phyloP scores from a whole-genome alignment of 768 basidiomycete genomes.

The Scleroderma citrinum region DNA sequence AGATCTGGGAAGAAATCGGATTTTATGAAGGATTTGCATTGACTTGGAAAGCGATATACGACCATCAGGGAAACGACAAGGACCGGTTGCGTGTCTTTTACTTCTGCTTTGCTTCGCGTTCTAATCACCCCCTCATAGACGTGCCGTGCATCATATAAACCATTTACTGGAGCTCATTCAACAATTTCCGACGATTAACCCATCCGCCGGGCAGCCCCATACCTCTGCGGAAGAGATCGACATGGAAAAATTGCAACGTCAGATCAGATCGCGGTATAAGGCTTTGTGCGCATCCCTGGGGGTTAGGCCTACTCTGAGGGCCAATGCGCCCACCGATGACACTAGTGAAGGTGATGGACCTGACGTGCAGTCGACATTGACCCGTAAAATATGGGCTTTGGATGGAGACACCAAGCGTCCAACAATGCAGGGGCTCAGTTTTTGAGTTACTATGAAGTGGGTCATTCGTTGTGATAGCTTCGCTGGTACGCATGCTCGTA shows the following conservation, averaged over 20 bases:
- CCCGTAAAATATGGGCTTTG: constrained; percentile 7
- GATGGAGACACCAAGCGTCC: constrained; percentile 9
- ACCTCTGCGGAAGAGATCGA: constrained; percentile 47
- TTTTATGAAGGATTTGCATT: constrained; percentile 84
- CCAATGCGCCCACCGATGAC: constrained; percentile 7
- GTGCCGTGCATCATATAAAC: constrained; percentile 55
- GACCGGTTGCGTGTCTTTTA: constrained; percentile 42
- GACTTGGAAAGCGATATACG: constrained; percentile 57
- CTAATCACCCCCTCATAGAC: constrained; percentile 31
- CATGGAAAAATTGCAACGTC: constrained; percentile 68
- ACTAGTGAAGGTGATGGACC: constrained; percentile 7
- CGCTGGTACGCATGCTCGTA: too few relatives aligned
- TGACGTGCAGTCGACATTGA: background rate
- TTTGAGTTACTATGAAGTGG: constrained; percentile 3
- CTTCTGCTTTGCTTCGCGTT: background rate
- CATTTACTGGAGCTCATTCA: constrained; percentile 66
- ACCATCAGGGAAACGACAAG: constrained; percentile 32
- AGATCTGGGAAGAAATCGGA: constrained; percentile 96
- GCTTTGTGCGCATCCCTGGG: constrained; percentile 80
- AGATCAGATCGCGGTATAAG: constrained; percentile 85
- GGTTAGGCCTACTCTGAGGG: constrained; percentile 44
- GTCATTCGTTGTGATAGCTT: too few relatives aligned
- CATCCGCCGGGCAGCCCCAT: constrained; percentile 36
- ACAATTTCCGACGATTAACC: constrained; percentile 76
- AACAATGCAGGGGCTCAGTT: constrained; percentile 13